Evolutionary conservation across 495 filamentous ascomycete genomes (phyloP), one percentile per base, ranked within the genome.

Genomic region (Neurospora discreta): DNA sequence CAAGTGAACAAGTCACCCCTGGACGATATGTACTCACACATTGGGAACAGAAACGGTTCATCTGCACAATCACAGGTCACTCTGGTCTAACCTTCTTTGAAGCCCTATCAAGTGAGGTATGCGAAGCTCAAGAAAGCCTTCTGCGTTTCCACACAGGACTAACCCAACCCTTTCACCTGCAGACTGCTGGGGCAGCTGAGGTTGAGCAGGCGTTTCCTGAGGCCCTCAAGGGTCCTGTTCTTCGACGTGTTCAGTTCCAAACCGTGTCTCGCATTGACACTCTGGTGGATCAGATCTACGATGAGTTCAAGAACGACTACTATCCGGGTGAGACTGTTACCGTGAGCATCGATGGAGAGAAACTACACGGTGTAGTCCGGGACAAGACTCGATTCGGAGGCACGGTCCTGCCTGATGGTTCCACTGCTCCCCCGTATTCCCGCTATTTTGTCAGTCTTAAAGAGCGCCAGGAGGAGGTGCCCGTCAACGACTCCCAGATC

Each of bases 71-170:
- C 72, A 98, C 93, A 3, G 95, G 95, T 41, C 94, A 97, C 80
- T 96, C 94, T 38, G 91, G 91, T 38, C 81, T 98, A 75, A 95
- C 86, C n/a, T 98, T 97, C 80, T 98, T 97, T 72, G 93, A 98
- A 70, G 95, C 95, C 5, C 85, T 94, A 18, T 89, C 92, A 78
- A 97, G 94, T 80, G 96, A 99, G 88, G 95, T 98, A 88, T 46
- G 89, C 82, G 52, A 65, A 65, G 52, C 52, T 65, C 52, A 33
- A 65, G 52, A 65, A 65, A 65, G 30, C 23, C 16, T 43, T 40
- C 40, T 23, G 16, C 36, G 18, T 40, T 33, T 18, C 11, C n/a
- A 18, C 7, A 68, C 30, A 46, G n/a, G 69, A 39, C 36, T 30
- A 39, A 40, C 42, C 68, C 39, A 33, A 68, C 58, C 39, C 11